These are phyloP conservation scores for Tripidium arundinaceum DNA, from an alignment of 202 grass and related monocot species.

Conservation along the genomic window DNA sequence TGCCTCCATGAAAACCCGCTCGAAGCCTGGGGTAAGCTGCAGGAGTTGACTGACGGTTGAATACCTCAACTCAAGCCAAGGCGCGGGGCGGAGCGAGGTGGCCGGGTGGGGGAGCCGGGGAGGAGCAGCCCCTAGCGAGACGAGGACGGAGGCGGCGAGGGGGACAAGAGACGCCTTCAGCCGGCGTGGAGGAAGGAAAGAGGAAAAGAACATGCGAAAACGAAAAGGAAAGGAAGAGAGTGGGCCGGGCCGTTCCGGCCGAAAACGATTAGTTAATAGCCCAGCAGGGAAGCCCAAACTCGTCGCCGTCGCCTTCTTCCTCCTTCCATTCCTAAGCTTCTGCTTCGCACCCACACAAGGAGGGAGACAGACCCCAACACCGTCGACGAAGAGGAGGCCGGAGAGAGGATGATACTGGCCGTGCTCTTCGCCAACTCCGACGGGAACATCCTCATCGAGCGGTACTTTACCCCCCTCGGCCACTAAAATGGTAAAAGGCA, in stretches of 20 bases:
- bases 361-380: not conserved
- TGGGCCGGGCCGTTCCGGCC: not conserved
- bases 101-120: no score
- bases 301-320: not conserved
- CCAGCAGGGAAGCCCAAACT: not conserved
- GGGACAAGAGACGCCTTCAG: no score
- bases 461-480: slow-evolving; percentile 44
- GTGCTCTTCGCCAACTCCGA: slow-evolving; percentile 98
- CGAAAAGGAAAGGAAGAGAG: not conserved
- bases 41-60: not conserved
- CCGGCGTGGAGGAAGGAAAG: not conserved
- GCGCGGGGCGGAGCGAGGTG: not conserved
- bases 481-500: slow-evolving; percentile 42
- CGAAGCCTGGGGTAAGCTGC: not conserved
- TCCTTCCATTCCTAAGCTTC: not conserved
- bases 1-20: not conserved
- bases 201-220: not conserved
- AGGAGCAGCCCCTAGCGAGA: not conserved
- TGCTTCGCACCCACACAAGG: not conserved
- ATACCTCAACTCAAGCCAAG: not conserved
- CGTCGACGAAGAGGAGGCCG: not conserved
- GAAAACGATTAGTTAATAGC: not conserved
- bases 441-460: slow-evolving; percentile 94
- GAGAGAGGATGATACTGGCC: slow-evolving; percentile 67
- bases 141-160: not conserved